Conservation (phyloP, 2,329 filamentous ascomycete species). For the Alternaria triticimaculans region DNA sequence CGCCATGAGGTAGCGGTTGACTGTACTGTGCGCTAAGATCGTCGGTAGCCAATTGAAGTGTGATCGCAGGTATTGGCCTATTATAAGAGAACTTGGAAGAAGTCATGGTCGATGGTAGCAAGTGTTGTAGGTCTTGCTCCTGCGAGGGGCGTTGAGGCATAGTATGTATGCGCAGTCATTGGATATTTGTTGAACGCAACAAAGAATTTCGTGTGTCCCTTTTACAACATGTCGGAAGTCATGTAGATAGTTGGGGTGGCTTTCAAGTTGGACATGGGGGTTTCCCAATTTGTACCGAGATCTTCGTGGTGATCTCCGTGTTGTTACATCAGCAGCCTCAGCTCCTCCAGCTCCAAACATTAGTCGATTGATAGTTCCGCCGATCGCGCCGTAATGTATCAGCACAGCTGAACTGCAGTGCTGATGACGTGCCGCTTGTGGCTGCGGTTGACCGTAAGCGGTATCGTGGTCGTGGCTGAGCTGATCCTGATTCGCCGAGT, state of each 20-base stretch:
- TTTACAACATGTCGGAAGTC: neutral
- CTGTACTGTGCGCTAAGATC: neutral
- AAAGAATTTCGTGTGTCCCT: neutral
- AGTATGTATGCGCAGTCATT: neutral
- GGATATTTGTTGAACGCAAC: too few relatives aligned
- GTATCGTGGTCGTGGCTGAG: constrained; percentile 18
- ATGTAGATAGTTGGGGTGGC: neutral
- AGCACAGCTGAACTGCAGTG: constrained; percentile 17
- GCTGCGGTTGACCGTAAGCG: constrained; percentile 13
- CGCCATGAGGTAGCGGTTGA: constrained; percentile 12
- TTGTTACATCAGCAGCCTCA: neutral
- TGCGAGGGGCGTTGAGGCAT: neutral
- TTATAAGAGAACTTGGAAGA: neutral
- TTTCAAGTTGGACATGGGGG: neutral
- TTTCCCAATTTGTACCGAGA: neutral
- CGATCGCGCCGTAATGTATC: neutral
- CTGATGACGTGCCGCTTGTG: constrained; percentile 19
- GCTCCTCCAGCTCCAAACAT: neutral
- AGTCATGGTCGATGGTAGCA: neutral
- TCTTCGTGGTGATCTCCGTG: neutral
- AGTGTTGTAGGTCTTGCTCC: constrained; percentile 1
- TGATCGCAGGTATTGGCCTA: constrained; percentile 19
- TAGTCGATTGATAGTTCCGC: constrained; percentile 5
- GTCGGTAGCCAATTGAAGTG: constrained; percentile 15
- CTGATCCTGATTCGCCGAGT: constrained; percentile 9